Evolutionary conservation across 495 filamentous ascomycete genomes (phyloP), one percentile per base, ranked within the genome.

Genomic region (Neurospora sublineolata): DNA sequence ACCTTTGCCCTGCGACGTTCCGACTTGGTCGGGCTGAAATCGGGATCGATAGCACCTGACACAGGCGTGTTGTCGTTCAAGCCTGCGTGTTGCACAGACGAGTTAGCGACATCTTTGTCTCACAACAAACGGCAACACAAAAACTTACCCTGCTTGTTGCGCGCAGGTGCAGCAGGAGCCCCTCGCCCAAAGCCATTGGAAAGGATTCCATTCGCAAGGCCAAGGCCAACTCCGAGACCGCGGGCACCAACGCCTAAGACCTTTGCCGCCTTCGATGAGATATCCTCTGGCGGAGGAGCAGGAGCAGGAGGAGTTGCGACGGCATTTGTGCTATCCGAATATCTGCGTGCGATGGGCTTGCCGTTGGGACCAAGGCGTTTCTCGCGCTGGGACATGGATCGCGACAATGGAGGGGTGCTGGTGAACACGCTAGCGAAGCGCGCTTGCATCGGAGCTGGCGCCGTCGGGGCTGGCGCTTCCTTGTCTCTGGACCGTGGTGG

Each of bases 251-350:
- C 79, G 37, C 85, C 86, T 12, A 87, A 77, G 58, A 87, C 73
- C 73, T 81, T 86, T 41, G 85, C 85, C n/a, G 86, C 86, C 75
- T 87, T 88, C 6, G 82, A 76, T 4, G 81, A 80, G 78, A 87
- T 85, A 18, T 81, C 81, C 40, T 85, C 82, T 1, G 84, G 84
- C 0, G 85, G 86, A 36, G 52, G 27, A 33, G 14, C 14, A 64
- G 52, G 52, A 18, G 7, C 52, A 64, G 27, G 52, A 64, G 52
- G 52, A 18, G 82, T 86, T 37, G 78, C 77, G 27, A 87, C 75
- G 23, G 82, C 86, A 40, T 76, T 77, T 30, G 74, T 74, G 73
- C 85, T 81, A 14, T 84, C 82, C 6, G 85, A 87, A 23, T 83
- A 78, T 18, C 83, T 82, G 18, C 86, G 83, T 40, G 85, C 86